These are phyloP conservation scores for Ophiocordyceps sinensis DNA, from an alignment of 2,329 filamentous ascomycete genomes.

Conservation along the genomic window DNA sequence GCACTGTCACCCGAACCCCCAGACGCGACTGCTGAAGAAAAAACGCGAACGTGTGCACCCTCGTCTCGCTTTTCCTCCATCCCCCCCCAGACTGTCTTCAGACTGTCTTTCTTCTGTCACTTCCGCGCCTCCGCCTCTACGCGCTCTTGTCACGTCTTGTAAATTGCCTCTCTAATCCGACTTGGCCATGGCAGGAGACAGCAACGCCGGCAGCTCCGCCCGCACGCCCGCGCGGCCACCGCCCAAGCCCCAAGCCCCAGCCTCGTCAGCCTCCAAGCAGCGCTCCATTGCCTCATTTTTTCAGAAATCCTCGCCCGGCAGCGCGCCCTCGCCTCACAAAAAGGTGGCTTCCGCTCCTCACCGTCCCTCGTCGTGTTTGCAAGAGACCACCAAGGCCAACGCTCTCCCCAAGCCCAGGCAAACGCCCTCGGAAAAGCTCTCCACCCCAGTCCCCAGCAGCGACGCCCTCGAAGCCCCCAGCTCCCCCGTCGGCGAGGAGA, in stretches of 20 bases:
- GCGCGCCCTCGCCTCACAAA: conserved; percentile 16
- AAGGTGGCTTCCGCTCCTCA: conserved; percentile 18
- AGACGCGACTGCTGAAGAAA: neutral
- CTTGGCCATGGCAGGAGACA: conserved; percentile 16
- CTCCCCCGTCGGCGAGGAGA: conserved; percentile 49
- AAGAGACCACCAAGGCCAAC: conserved; percentile 28
- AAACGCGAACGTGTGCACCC: neutral
- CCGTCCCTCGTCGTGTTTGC: conserved; percentile 20
- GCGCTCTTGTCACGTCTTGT: too few relatives aligned
- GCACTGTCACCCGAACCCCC: neutral
- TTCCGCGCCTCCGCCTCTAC: too few relatives aligned
- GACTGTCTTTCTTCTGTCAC: neutral
- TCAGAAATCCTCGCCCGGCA: conserved; percentile 23
- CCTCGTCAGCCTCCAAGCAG: conserved; percentile 23
- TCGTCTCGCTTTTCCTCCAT: neutral
- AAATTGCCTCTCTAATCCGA: too few relatives aligned
- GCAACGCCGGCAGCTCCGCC: conserved; percentile 8
- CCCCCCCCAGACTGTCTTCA: neutral
- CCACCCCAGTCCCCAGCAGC: conserved; percentile 71
- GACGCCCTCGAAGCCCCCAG: conserved; percentile 54
- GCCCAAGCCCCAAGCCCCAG: conserved; percentile 11
- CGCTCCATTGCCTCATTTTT: conserved; percentile 30
- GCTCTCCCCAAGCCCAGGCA: conserved; percentile 23
- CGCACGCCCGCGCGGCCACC: conserved; percentile 19
- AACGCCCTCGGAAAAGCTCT: conserved; percentile 24